These are phyloP conservation scores for Tinospora cordifolia DNA, from an alignment of 164 flowering plant species.

Conservation along the genomic window DNA sequence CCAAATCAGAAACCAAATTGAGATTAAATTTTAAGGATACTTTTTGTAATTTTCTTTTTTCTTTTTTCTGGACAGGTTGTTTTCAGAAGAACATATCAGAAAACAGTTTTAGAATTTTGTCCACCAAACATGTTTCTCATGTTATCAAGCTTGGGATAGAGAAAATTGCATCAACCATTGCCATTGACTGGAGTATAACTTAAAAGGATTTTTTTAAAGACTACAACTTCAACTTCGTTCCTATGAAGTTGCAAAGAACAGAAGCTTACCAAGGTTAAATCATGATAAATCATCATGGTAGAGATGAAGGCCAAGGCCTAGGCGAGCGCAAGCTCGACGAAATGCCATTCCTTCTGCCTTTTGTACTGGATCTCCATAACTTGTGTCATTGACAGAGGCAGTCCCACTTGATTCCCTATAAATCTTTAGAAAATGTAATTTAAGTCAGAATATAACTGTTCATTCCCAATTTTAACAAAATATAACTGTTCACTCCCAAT, in stretches of 20 bases:
- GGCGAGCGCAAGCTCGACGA: conserved; percentile 96
- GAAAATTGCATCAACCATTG: not conserved
- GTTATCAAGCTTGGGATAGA: too few species aligned
- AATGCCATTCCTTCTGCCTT: conserved; percentile 99
- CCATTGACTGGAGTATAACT: not conserved
- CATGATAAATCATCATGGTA: conserved; percentile 65
- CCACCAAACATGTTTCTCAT: too few species aligned
- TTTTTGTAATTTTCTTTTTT: too few species aligned
- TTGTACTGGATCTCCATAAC: conserved; percentile 85
- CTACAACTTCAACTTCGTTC: not conserved
- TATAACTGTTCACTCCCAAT: not conserved
- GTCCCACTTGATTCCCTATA: conserved; percentile 86
- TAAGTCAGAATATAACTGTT: not conserved
- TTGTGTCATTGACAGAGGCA: conserved; percentile 47
- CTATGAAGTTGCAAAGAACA: not conserved
- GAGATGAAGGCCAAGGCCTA: conserved; percentile 92
- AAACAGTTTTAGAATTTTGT: too few species aligned
- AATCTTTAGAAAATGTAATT: conserved; percentile 31
- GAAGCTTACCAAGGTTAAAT: not conserved
- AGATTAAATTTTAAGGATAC: too few species aligned
- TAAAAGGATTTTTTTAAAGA: not conserved
- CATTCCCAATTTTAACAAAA: not conserved
- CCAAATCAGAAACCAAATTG: too few species aligned
- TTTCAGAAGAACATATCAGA: too few species aligned
- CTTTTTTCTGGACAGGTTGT: too few species aligned